Conservation (phyloP, 2,329 filamentous ascomycete genomes). For the Fusarium circinatum region DNA sequence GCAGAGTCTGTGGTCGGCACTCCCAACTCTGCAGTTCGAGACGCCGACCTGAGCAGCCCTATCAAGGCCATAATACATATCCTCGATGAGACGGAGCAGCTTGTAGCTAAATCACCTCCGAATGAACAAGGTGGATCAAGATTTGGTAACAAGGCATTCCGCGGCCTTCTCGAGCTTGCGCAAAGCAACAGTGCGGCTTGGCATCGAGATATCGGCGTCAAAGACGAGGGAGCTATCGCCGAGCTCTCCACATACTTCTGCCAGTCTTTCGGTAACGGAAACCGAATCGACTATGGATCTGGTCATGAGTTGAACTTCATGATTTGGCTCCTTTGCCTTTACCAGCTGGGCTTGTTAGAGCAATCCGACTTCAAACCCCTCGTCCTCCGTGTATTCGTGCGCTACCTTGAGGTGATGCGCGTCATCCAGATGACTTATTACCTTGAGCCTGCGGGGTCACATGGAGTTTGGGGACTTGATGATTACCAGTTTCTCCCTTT, state of each 20-base stretch:
- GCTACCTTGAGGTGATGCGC: constrained; percentile 89
- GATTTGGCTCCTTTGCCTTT: constrained; percentile 95
- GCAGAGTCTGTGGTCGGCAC: constrained; percentile 81
- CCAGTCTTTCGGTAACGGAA: constrained; percentile 86
- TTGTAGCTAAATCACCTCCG: constrained; percentile 78
- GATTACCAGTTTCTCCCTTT: constrained; percentile 98
- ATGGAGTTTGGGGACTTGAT: constrained; percentile 97
- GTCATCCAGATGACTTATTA: constrained; percentile 92
- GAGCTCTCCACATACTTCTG: constrained; percentile 85
- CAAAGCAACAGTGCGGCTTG: constrained; percentile 66
- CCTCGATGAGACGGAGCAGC: constrained; percentile 73
- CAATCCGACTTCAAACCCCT: constrained; percentile 76
- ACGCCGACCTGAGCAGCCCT: constrained; percentile 67
- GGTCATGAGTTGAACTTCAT: constrained; percentile 98
- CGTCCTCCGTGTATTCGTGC: constrained; percentile 80
- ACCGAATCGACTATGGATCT: constrained; percentile 94
- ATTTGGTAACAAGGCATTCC: constrained; percentile 95
- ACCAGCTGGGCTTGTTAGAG: constrained; percentile 76
- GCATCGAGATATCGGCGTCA: constrained; percentile 71
- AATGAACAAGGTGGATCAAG: constrained; percentile 88
- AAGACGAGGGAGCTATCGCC: constrained; percentile 62
- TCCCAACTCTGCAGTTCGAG: constrained; percentile 69
- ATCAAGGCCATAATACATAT: constrained; percentile 74
- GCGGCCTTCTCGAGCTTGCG: constrained; percentile 79
- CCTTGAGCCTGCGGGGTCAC: constrained; percentile 93